Evolutionary conservation across 208 protist species (phyloP).

Genomic region (Leishmania gerbilli): DNA sequence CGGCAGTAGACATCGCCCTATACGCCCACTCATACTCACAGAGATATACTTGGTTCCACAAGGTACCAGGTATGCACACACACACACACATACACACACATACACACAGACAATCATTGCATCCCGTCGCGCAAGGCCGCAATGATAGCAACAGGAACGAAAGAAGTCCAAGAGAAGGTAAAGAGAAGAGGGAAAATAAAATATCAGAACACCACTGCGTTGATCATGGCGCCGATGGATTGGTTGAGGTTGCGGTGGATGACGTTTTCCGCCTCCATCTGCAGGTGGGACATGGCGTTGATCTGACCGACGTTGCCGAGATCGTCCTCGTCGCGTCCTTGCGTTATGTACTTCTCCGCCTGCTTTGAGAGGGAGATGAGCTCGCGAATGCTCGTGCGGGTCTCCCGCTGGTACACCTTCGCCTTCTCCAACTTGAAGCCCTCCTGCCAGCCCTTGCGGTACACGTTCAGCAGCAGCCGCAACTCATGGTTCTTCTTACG

Average conservation of each 20-base stretch:
- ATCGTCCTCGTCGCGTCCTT: conserved; percentile 87
- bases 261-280: conserved; percentile 73
- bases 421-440: conserved; percentile 92
- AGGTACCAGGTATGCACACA: not conserved
- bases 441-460: conserved; percentile 99
- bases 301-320: conserved; percentile 81
- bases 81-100: conserved; percentile 1
- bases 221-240: conserved; percentile 88
- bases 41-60: not conserved
- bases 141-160: not conserved
- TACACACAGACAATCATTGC: not conserved
- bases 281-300: conserved; percentile 83
- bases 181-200: conserved; percentile 6
- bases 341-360: conserved; percentile 83
- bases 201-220: conserved; percentile 83
- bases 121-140: too few species aligned
- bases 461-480: conserved; percentile 99
- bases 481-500: conserved; percentile 99
- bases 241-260: conserved; percentile 84
- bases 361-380: conserved; percentile 74
- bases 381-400: conserved; percentile 70
- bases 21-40: not conserved
- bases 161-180: not conserved
- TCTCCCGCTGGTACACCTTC: conserved; percentile 64
- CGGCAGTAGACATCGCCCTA: not conserved